These are phyloP conservation scores for Osmanthus fragrans DNA, from an alignment of 257 asterid species.

Conservation along the genomic window DNA sequence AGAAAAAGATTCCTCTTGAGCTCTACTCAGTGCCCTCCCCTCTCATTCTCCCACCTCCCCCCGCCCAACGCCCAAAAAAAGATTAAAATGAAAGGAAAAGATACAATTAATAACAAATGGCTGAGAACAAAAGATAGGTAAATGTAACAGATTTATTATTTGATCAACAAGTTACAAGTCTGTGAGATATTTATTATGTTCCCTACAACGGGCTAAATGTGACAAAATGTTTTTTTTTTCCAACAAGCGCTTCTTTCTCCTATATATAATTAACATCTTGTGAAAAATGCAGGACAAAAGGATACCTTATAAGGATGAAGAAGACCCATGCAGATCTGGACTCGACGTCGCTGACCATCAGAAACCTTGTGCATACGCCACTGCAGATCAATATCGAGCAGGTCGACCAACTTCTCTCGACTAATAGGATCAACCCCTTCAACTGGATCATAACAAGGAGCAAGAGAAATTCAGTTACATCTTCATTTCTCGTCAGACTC, in stretches of 20 bases:
- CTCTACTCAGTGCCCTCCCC: background rate
- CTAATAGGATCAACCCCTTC: slow-evolving; percentile 94
- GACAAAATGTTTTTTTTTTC: background rate
- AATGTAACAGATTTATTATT: background rate
- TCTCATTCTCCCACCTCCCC: slow-evolving; percentile 3
- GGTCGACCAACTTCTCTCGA: slow-evolving; percentile 79
- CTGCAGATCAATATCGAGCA: slow-evolving; percentile 77
- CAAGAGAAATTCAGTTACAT: slow-evolving; percentile 11
- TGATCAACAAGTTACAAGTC: slow-evolving; percentile 1
- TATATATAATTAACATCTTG: background rate
- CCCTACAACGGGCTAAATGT: background rate
- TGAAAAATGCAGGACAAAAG: slow-evolving; percentile 7
- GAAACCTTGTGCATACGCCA: slow-evolving; percentile 99
- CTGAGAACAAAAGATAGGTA: background rate
- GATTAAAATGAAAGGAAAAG: background rate
- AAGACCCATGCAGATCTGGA: slow-evolving; percentile 98
- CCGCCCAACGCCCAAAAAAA: background rate
- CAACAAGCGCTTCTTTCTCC: background rate
- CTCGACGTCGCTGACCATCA: slow-evolving; percentile 97
- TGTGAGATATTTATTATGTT: background rate
- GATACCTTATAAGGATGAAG: slow-evolving; percentile 90
- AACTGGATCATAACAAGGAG: slow-evolving; percentile 47
- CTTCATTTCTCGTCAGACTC: slow-evolving; percentile 16
- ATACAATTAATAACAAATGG: background rate
- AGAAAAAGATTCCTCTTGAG: background rate